Base-by-base conservation (phyloP, 345 rosid species). In the Aquilaria yunnanensis region DNA sequence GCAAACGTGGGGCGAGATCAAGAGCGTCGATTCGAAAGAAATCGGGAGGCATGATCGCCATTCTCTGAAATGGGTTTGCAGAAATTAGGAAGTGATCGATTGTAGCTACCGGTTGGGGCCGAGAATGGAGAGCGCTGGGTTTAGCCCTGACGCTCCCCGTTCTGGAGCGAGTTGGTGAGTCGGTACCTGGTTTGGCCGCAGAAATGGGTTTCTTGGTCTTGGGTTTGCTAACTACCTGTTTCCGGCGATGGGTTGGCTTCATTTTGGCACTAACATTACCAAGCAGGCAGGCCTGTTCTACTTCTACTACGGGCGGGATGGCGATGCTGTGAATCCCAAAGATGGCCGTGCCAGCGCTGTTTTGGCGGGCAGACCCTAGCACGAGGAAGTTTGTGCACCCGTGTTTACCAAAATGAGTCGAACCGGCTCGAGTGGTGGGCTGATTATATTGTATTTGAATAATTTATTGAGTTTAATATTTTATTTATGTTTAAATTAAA, bases 1-100 rank as follows among this genome's bases (percentile, higher is more conserved):
- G 97, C 85, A 93, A 72, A 47, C 95, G 87, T 0, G 95, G 96
- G 57, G 97, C 98, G 13, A 93, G 91, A 61, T 86, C 86, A 65
- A 93, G 86, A 11, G 97, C 90, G 68, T 93, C 97, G 12, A 90
- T 64, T 54, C 83, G 92, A 66, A 81, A 93, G 82, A 86, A 93
- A 46, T 77, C 77, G n/a, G 60, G 85, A 8, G 92, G 72, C 68
- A 93, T 66, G 14, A 88, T 69, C 60, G 72, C 69, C 70, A 64
- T 71, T 46, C 74, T 67, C 14, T 47, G 82, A 14, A 69, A 32
- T 53, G 72, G 51, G 11, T 64, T 51, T 12, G 60, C 13, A 64
- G 57, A 34, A 4, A 46, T 13, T 47, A 75, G 68, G 30, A 54
- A 41, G 33, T 70, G 62, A 30, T 46, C 48, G 56, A 51, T 47